Conservation (phyloP, 139 green algal species). For the Tetradesmus lagerheimii region DNA sequence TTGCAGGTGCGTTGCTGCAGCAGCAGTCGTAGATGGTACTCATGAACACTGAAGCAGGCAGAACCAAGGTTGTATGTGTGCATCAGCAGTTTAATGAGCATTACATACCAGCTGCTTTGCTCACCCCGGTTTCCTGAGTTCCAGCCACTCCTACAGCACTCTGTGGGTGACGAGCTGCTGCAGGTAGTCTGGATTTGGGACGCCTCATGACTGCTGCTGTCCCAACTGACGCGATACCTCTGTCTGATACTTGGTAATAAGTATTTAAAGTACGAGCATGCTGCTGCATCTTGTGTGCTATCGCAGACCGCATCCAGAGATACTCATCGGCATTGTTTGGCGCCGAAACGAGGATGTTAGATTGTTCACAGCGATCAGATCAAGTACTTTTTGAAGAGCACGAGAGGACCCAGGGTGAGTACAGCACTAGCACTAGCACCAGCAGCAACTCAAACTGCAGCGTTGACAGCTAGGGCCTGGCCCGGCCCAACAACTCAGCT, state of each 20-base stretch:
- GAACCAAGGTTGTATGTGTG: too few relatives aligned
- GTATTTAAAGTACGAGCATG: not conserved
- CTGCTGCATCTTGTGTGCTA: not conserved
- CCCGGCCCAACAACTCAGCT: not conserved
- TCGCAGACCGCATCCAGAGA: not conserved
- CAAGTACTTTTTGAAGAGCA: not conserved
- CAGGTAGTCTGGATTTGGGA: not conserved
- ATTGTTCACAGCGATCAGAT: not conserved
- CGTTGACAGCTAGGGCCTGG: not conserved
- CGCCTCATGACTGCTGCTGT: not conserved
- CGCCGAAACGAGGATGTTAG: not conserved
- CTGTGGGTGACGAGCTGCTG: not conserved
- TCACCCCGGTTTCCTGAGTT: not conserved
- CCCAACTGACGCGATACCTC: not conserved
- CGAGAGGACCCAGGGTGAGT: not conserved
- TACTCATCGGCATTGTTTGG: not conserved
- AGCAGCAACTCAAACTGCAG: not conserved
- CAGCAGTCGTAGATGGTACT: too few relatives aligned
- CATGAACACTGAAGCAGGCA: too few relatives aligned
- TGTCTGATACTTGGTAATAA: not conserved
- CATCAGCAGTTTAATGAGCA: too few relatives aligned
- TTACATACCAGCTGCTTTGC: not conserved
- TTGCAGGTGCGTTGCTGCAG: not conserved
- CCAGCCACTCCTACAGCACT: not conserved
- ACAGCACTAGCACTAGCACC: not conserved